These are phyloP conservation scores for Aspergillus sp. DNA, from an alignment of 2,329 filamentous ascomycete species.

Conservation along the genomic window DNA sequence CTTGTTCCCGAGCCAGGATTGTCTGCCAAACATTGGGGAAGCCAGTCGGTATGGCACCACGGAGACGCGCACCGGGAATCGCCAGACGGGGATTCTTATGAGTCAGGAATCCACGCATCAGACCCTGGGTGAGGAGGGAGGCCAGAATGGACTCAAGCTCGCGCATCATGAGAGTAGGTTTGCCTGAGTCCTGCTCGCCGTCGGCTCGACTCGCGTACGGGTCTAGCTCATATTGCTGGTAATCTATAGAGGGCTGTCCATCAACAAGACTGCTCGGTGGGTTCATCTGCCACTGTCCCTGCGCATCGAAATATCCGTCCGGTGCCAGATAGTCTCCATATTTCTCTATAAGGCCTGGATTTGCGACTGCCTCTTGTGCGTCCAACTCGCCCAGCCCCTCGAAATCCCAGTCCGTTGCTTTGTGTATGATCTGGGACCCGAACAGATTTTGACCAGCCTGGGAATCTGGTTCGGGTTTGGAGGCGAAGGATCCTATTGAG, in stretches of 20 bases:
- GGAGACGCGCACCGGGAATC: constrained; percentile 66
- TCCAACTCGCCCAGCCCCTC: constrained; percentile 20
- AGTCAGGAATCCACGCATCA: constrained; percentile 81
- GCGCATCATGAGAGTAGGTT: constrained; percentile 49
- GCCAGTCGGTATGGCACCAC: constrained; percentile 45
- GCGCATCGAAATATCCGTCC: constrained; percentile 36
- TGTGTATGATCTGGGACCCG: constrained; percentile 34
- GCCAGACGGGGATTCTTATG: constrained; percentile 77
- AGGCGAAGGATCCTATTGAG: constrained; percentile 2
- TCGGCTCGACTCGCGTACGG: constrained; percentile 55
- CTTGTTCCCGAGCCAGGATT: constrained; percentile 61
- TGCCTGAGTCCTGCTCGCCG: constrained; percentile 19
- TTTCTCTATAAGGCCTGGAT: constrained; percentile 24
- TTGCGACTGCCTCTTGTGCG: constrained; percentile 7
- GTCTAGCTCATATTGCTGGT: constrained; percentile 51
- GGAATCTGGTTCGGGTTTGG: constrained; percentile 8
- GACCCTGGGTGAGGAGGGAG: constrained; percentile 74
- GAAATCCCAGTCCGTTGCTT: constrained; percentile 38
- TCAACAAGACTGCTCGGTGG: constrained; percentile 27
- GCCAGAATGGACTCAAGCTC: constrained; percentile 78
- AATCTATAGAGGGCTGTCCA: constrained; percentile 31
- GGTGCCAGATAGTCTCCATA: constrained; percentile 41
- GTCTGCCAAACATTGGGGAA: constrained; percentile 76
- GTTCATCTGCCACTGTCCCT: constrained; percentile 32
- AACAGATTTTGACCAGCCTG: constrained; percentile 15